Base-by-base conservation (phyloP, 768 basidiomycete genomes). In the Pisolithus microcarpus region DNA sequence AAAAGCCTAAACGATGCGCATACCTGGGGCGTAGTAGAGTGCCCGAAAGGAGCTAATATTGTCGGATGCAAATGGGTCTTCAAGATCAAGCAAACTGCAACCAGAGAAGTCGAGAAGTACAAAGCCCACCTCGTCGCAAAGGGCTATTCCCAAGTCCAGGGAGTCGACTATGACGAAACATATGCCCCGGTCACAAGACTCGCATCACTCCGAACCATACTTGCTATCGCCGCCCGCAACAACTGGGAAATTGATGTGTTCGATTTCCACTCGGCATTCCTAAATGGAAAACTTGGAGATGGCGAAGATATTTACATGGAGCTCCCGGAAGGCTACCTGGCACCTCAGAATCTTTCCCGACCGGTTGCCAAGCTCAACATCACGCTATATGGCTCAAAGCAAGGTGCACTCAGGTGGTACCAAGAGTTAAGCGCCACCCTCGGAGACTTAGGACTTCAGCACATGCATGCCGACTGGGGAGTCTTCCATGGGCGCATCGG, bases 191-290 rank as follows among this genome's bases (percentile, higher is more conserved):
- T 30, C 8, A 7, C 30, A 10, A 30, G 30, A 10, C 30, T 30
- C 8, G 10, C 30, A 16, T 55, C 54, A 10, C 18, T 48, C 7
- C 19, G 52, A 6, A 37, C 48, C 15, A 53, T 48, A 5, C 19
- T 48, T 16, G 52, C 51, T 11, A 16, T 53, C 11, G 38, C 53
- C 3, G 53, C 53, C 7, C 23, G 7, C 7, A 49, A 66, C n/a
- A 56, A 65, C 28, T 68, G 69, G 50, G 61, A 74, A 3, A 43
- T 78, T n/a, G 58, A 72, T 13, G 62, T 66, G 51, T 58, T 76
- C 13, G 73, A 80, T 53, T 66, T 79, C 31, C 70, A 70, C 26
- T 61, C 61, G 0, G 73, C 71, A 0, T 77, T 68, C 56, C 65
- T 78, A 1, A 72, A 70, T 46, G 62, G 66, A 7, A 57, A 68